A percentile compares a stretch with the other conserved stretches of the same genome.
Conservation (phyloP, 306 rosid species). For the Sesbania bispinosa region DNA sequence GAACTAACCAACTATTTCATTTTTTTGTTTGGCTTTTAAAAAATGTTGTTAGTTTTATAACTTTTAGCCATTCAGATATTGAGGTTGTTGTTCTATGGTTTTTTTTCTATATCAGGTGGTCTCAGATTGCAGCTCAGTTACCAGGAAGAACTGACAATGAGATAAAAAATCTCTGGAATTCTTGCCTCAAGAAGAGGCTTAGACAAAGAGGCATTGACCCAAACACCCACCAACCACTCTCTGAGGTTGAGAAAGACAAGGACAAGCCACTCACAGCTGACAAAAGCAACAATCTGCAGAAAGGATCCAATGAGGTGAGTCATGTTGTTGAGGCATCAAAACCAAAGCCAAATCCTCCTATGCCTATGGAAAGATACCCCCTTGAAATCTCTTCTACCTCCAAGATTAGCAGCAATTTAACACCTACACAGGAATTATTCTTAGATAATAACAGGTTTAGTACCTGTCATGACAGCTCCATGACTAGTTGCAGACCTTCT, state of each 20-base stretch:
- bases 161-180: conserved; percentile 90
- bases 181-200: conserved; percentile 88
- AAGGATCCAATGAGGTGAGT: conserved; percentile 41
- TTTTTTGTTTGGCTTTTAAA: not conserved
- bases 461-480: conserved; percentile 37
- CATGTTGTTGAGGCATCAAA: conserved; percentile 24
- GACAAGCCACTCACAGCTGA: conserved; percentile 21
- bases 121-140: conserved; percentile 90
- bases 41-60: not conserved
- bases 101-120: conserved; percentile 54
- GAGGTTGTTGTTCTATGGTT: not conserved
- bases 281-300: conserved; percentile 42
- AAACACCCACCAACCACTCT: conserved; percentile 73
- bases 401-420: conserved; percentile 26
- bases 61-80: not conserved
- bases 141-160: conserved; percentile 97
- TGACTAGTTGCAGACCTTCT: conserved; percentile 39
- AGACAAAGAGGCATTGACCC: conserved; percentile 92
- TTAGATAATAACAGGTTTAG: conserved; percentile 40
- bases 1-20: no score
- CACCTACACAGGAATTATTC: conserved; percentile 45
- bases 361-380: conserved; percentile 31
- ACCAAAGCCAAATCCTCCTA: conserved; percentile 1
- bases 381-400: conserved; percentile 38
- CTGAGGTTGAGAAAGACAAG: conserved; percentile 35